A percentile compares a stretch with the other conserved stretches of the same genome.
Conservation (phyloP, 75 land plant species). For the Chamaecyparis obtusa region DNA sequence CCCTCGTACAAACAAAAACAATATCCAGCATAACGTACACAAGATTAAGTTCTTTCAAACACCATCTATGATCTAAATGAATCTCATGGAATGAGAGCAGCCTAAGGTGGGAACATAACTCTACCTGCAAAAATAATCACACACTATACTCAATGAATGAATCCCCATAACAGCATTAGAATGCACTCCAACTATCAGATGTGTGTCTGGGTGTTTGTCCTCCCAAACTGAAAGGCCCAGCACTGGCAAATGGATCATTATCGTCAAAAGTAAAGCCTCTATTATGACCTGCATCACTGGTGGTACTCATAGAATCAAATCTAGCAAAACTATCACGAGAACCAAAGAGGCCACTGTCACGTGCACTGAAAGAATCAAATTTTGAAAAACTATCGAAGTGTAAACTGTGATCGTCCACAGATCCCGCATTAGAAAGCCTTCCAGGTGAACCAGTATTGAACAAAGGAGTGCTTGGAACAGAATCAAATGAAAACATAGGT, state of each 20-base stretch:
- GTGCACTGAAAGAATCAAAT: conserved; percentile 77
- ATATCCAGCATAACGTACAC: conserved; percentile 6
- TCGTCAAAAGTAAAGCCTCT: conserved; percentile 71
- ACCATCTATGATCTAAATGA: conserved; percentile 8
- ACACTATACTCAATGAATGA: neutral
- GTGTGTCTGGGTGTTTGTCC: conserved; percentile 40
- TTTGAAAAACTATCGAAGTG: conserved; percentile 38
- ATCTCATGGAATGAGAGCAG: neutral
- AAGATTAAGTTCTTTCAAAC: conserved; percentile 1
- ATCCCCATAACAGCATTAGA: conserved; percentile 13
- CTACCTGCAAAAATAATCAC: conserved; percentile 11
- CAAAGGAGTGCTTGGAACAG: conserved; percentile 42
- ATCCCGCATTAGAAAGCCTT: conserved; percentile 19
- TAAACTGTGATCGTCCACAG: conserved; percentile 23
- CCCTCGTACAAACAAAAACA: conserved; percentile 5
- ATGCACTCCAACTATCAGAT: conserved; percentile 65
- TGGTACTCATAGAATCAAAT: conserved; percentile 60
- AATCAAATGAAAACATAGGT: conserved; percentile 23
- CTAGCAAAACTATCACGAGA: conserved; percentile 34
- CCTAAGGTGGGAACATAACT: conserved; percentile 5
- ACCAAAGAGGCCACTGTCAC: conserved; percentile 29
- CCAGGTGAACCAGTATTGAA: conserved; percentile 22
- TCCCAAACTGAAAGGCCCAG: conserved; percentile 71
- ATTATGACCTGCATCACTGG: conserved; percentile 41
- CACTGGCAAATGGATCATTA: conserved; percentile 70